phyloP scores from a whole-genome alignment of 495 filamentous ascomycete species.

The Pyrenula aspistea region DNA sequence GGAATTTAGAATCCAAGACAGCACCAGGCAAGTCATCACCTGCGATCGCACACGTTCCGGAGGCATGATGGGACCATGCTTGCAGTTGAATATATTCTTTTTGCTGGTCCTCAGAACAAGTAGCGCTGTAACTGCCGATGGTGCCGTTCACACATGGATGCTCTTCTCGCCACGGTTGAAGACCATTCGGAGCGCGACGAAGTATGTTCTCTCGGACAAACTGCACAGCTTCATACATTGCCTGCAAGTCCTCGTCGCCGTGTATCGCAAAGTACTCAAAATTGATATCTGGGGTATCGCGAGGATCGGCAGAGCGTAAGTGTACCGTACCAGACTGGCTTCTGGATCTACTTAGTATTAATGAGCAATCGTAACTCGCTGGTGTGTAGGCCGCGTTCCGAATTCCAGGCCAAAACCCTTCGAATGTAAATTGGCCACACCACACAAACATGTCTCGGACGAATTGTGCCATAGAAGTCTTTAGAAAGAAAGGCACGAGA shows the following conservation, averaged over 20 bases:
- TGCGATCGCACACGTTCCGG: slow-evolving; percentile 45
- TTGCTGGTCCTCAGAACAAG: slow-evolving; percentile 18
- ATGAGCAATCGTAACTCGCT: not conserved
- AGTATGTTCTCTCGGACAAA: slow-evolving; percentile 10
- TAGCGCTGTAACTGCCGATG: not conserved
- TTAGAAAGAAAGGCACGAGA: not conserved
- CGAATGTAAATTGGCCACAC: not conserved
- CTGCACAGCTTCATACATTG: slow-evolving; percentile 33
- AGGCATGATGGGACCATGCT: slow-evolving; percentile 50
- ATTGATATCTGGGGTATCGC: slow-evolving; percentile 40
- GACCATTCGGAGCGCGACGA: slow-evolving; percentile 22
- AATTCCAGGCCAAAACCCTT: not conserved
- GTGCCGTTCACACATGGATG: not conserved
- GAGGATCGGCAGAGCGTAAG: slow-evolving; percentile 36
- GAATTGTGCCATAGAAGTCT: not conserved
- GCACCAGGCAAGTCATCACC: slow-evolving; percentile 38
- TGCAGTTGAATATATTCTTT: slow-evolving; percentile 35
- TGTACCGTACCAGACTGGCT: slow-evolving; percentile 40
- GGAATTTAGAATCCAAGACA: slow-evolving; percentile 44
- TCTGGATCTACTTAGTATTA: not conserved
- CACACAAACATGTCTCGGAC: not conserved
- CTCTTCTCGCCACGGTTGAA: slow-evolving; percentile 26
- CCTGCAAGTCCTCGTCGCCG: slow-evolving; percentile 21
- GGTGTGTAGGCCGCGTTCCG: not conserved
- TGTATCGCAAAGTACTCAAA: slow-evolving; percentile 42